Evolutionary conservation across 177 flowering plant genomes (phyloP).

Genomic region (Vitis hybrid): DNA sequence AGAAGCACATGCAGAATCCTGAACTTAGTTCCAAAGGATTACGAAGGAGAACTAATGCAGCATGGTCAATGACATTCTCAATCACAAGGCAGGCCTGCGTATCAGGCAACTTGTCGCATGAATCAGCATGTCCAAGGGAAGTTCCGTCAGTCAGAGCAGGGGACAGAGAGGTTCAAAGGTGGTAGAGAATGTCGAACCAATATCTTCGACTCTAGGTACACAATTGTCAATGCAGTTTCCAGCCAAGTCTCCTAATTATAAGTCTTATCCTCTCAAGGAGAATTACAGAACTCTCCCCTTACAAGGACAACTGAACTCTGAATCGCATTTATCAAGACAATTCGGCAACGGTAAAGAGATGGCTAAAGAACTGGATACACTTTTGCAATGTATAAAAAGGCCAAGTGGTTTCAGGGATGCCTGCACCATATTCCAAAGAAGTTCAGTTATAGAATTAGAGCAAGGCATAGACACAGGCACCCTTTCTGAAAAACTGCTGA

Average conservation of each 20-base stretch:
- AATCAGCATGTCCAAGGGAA: too few relatives aligned
- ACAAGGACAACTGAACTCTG: conserved; percentile 26
- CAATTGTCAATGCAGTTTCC: too few relatives aligned
- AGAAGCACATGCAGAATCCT: too few relatives aligned
- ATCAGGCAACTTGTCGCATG: too few relatives aligned
- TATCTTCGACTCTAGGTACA: too few relatives aligned
- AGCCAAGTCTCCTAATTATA: not conserved
- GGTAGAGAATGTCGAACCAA: conserved; percentile 13
- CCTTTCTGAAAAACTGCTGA: conserved; percentile 54
- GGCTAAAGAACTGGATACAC: conserved; percentile 69
- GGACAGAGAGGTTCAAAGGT: conserved; percentile 27
- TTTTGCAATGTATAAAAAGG: conserved; percentile 60
- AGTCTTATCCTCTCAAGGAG: conserved; percentile 24
- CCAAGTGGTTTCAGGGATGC: too few relatives aligned
- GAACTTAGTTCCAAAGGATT: too few relatives aligned
- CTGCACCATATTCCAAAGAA: too few relatives aligned
- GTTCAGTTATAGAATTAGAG: conserved; percentile 37
- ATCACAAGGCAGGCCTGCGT: too few relatives aligned
- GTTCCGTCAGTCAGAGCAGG: conserved; percentile 9
- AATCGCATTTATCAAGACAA: conserved; percentile 53
- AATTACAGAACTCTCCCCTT: conserved; percentile 18
- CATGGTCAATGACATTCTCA: too few relatives aligned
- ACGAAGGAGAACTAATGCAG: too few relatives aligned
- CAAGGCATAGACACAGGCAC: conserved; percentile 31
- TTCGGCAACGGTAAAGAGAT: conserved; percentile 72